Evolutionary conservation across 2,329 filamentous ascomycete genomes (phyloP).

Genomic region (Aspergillus fijiensis): DNA sequence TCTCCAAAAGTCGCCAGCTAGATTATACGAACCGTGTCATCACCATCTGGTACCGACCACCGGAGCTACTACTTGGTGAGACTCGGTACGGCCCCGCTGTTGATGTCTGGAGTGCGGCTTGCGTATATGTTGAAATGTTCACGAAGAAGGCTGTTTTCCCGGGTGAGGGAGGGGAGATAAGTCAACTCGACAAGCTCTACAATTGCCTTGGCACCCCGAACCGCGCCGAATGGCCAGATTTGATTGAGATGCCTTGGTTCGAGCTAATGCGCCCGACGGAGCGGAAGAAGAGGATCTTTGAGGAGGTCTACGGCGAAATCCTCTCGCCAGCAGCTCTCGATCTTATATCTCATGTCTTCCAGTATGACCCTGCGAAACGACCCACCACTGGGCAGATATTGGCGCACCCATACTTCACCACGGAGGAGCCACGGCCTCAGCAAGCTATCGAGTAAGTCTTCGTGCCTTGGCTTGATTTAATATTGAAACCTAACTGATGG

Average conservation of each 20-base stretch:
- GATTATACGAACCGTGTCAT: constrained; percentile 99
- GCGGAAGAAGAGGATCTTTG: constrained; percentile 71
- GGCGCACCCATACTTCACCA: constrained; percentile 81
- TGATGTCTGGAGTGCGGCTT: constrained; percentile 96
- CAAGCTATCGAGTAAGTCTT: constrained; percentile 77
- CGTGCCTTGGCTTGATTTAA: constrained; percentile 1
- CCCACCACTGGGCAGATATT: constrained; percentile 83
- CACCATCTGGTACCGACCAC: constrained; percentile 95
- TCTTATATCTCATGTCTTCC: constrained; percentile 79
- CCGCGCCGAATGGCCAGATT: constrained; percentile 77
- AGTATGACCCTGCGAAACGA: constrained; percentile 80
- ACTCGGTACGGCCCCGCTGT: constrained; percentile 87
- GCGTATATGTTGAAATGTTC: constrained; percentile 95
- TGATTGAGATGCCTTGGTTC: constrained; percentile 97
- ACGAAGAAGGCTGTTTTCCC: constrained; percentile 91
- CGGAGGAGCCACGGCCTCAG: constrained; percentile 72
- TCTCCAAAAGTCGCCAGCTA: constrained; percentile 83
- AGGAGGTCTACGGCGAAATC: constrained; percentile 75
- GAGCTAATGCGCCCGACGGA: constrained; percentile 80
- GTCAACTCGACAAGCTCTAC: constrained; percentile 96
- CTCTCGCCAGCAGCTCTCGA: constrained; percentile 80
- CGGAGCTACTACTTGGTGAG: constrained; percentile 85
- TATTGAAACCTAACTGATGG: constrained; percentile 7
- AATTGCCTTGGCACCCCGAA: constrained; percentile 85
- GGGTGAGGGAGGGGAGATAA: constrained; percentile 92